Evolutionary conservation across 306 rosid genomes (phyloP), one percentile per base, ranked within the genome.

Genomic region (Castanea crenata): DNA sequence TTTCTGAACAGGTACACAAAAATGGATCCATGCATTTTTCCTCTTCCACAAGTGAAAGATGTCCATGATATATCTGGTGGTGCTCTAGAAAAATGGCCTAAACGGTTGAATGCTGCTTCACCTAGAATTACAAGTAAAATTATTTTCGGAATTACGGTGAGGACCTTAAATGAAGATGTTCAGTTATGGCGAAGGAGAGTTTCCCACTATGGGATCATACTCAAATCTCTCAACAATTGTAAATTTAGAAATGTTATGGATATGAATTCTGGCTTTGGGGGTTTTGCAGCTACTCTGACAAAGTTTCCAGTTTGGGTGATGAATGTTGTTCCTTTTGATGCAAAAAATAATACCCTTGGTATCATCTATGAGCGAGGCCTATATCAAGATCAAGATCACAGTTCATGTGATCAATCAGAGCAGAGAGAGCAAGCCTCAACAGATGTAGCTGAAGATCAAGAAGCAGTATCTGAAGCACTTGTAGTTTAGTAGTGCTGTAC

Each of bases 161-260:
- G 27, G 31, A 65, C 5, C 32, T 81, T 78, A 62, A 18, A 8
- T 79, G 86, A 85, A 61, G 91, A 88, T 74, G 76, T 61, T 32
- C 51, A 12, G 76, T 71, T 35, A 61, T 88, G 89, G 91, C 59
- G 75, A 81, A 79, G 56, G 62, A 88, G 88, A 71, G 85, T 88
- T 4, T 79, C 83, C 13, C 20, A 81, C 77, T 88, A 88, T 55
- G 71, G n/a, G 8, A 59, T 20, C 61, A 58, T 81, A 46, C 83
- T 86, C 29, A 74, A 86, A 56, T 86, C 88, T 78, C 59, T 88
- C 23, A 81, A 82, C 67, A 73, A 77, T 41, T 88, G 86, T 59
- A 71, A 57, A 82, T 86, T 76, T 79, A 58, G 91, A 77, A 88
- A 88, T 82, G 84, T 88, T 52, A 86, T 88, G 91, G 91, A 88